Base-by-base conservation (phyloP, 1,284 basidiomycete genomes). In the Phenoliferia sp. region DNA sequence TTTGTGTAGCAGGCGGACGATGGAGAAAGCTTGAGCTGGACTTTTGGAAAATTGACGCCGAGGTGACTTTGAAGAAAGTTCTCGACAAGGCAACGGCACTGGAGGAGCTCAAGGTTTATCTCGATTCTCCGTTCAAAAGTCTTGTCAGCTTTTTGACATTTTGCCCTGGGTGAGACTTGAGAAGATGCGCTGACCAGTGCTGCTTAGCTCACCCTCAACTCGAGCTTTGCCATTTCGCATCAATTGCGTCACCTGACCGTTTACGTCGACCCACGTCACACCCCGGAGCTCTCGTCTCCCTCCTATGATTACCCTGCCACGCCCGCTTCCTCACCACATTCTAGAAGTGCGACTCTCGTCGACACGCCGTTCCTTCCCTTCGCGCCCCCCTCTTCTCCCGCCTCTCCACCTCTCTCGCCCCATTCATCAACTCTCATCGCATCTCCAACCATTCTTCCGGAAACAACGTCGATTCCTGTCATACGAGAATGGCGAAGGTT, bases 401-500 rank as follows among this genome's bases (percentile, higher is more conserved):
- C 5, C 48, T 59, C 62, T 22, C 61, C 19, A 12, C 31, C 7
- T 31, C 39, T 44, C 62, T 61, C 39, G 31, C 44, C 52, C 59
- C 59, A 17, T 12, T 32, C 59, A n/a, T 4, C 39, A 29, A 10
- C 29, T 17, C 7, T 32, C 29, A 22, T n/a, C 19, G 10, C 39
- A 32, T 48, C 44, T 6, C 2, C 44, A n/a, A 22, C 56, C 56
- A 34, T 58, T 19, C 36, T 50, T 33, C 31, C 19, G 31, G 39
- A 50, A 10, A 19, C 22, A 4, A 5, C 39, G 4, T 22, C 44
- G 31, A n/a, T 50, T 17, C 44, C 31, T 6, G 39, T 33, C 7
- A 50, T 15, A 19, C 29, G 55, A 29, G 48, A 59, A 29, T 73
- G 72, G 72, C 64, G 69, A 5, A 62, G 66, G n/a, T 69, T 73